phyloP scores from a whole-genome alignment of 2,329 filamentous ascomycete species.

The Colletotrichum acutatum region DNA sequence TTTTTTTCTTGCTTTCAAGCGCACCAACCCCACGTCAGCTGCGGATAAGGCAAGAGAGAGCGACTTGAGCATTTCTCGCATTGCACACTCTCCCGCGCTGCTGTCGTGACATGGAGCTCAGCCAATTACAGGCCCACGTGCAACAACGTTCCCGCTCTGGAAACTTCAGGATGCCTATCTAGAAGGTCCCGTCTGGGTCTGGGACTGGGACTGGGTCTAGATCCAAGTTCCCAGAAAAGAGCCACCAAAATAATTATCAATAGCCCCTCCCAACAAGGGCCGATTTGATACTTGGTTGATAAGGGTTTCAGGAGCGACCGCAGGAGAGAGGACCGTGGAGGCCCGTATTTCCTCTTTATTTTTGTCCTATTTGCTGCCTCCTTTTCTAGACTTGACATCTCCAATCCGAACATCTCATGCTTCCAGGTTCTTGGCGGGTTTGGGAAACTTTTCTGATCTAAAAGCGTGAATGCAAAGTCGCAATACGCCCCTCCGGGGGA shows the following conservation, averaged over 20 bases:
- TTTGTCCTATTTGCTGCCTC: background rate
- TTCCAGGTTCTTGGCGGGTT: slow-evolving; percentile 30
- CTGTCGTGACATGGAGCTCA: background rate
- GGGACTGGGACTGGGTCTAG: background rate
- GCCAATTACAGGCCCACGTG: slow-evolving; percentile 44
- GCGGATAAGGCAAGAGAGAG: background rate
- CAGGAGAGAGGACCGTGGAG: background rate
- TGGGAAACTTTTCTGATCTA: background rate
- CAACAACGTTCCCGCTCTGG: slow-evolving; percentile 4
- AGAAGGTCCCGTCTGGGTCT: too few species aligned
- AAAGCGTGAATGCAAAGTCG: slow-evolving; percentile 13
- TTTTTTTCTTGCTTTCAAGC: slow-evolving; percentile 1
- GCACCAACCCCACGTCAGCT: slow-evolving; percentile 29
- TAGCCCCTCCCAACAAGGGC: background rate
- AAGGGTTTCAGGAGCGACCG: slow-evolving; percentile 22
- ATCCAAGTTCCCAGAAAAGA: background rate
- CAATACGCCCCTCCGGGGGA: background rate
- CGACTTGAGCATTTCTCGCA: background rate
- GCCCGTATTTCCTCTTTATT: background rate
- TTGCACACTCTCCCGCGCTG: background rate
- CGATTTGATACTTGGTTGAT: background rate
- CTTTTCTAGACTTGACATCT: too few species aligned
- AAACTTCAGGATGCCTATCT: slow-evolving; percentile 9
- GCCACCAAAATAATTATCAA: background rate
- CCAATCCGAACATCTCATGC: background rate